Conservation (phyloP, 2,329 filamentous ascomycete genomes). For the Cladosporium colombiae region DNA sequence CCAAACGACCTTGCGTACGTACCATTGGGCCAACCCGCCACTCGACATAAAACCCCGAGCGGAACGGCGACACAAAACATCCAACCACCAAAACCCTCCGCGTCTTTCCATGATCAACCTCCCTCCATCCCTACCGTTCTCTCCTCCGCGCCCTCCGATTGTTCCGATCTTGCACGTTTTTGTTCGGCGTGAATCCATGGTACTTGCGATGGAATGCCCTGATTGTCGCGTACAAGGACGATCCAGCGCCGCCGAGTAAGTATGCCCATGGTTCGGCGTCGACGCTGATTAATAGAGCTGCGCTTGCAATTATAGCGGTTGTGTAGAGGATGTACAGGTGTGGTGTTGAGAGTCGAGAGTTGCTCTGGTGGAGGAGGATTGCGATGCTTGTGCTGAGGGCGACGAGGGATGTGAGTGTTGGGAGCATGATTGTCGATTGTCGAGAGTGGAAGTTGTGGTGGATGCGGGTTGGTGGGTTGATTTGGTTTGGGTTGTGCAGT, state of each 20-base stretch:
- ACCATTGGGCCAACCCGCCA: no score
- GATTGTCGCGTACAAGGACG: neutral
- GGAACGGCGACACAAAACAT: no score
- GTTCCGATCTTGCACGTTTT: neutral
- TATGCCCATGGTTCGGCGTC: conserved; percentile 1
- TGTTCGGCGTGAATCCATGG: neutral
- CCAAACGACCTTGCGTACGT: no score
- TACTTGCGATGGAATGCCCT: neutral
- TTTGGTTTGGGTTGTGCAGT: neutral
- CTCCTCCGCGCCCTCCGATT: neutral
- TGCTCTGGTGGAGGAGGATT: neutral
- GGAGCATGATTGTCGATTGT: neutral
- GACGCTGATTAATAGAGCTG: no score
- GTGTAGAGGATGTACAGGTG: neutral
- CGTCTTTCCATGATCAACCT: no score
- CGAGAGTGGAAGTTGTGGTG: neutral
- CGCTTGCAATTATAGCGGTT: neutral
- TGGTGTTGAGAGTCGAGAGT: neutral
- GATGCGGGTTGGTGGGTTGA: neutral
- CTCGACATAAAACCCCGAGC: no score
- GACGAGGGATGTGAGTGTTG: neutral
- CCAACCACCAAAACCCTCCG: no score
- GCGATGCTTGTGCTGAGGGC: neutral
- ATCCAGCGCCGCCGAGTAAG: neutral
- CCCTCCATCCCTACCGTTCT: neutral